These are phyloP conservation scores for Curvularia sp. DNA, from an alignment of 2,329 filamentous ascomycete species.

Conservation along the genomic window DNA sequence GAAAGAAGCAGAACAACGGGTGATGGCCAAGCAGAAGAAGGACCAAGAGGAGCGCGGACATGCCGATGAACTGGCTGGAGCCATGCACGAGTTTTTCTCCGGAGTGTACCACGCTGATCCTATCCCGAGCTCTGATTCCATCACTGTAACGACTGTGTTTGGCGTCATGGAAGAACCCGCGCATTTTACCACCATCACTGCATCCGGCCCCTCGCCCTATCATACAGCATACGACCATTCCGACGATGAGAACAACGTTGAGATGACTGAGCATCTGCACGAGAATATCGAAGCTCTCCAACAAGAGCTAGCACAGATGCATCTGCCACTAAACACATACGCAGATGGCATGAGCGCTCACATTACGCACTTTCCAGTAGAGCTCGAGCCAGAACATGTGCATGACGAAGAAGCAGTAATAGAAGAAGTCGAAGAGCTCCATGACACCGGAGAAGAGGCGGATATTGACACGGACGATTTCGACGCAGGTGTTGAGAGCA, in stretches of 20 bases:
- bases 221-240: conserved; percentile 23
- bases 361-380: conserved; percentile 10
- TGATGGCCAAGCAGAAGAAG: conserved; percentile 39
- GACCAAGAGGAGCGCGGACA: conserved; percentile 46
- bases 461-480: conserved; percentile 40
- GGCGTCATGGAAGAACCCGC: conserved; percentile 44
- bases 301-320: conserved; percentile 11
- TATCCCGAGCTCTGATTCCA: conserved; percentile 43
- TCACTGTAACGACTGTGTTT: conserved; percentile 47
- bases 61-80: conserved; percentile 47
- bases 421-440: conserved; percentile 10
- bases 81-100: conserved; percentile 46
- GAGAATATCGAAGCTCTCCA: conserved; percentile 17
- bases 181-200: conserved; percentile 41
- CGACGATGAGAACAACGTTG: conserved; percentile 24
- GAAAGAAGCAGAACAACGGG: conserved; percentile 41
- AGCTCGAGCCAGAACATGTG: conserved; percentile 17
- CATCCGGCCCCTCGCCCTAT: conserved; percentile 28
- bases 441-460: conserved; percentile 38
- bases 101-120: conserved; percentile 35
- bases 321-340: conserved; percentile 1
- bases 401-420: conserved; percentile 10
- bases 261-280: conserved; percentile 29
- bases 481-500: conserved; percentile 34
- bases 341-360: conserved; percentile 6